Evolutionary conservation across 1,284 basidiomycete genomes (phyloP), one percentile per base, ranked within the genome.

Genomic region (Fomitopsis pinicola): DNA sequence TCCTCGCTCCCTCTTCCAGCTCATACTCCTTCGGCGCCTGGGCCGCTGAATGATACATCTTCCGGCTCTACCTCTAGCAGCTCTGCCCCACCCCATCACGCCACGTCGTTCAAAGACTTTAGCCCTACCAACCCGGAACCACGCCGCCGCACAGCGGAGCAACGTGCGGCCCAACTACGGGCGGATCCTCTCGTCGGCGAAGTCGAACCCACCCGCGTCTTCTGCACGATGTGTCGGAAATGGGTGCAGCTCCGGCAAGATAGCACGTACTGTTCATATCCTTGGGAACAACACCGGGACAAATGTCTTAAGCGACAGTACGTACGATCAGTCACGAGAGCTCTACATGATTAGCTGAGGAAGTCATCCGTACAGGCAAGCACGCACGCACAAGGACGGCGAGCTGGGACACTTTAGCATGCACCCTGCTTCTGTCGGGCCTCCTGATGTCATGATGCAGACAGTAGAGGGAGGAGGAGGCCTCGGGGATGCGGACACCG

Each of bases 201-300:
- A 60, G 88, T 92, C 44, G 88, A 91, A 68, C 83, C 88, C 0
- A 89, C 88, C 68, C 78, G 87, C 28, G 88, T 91, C 1, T 89
- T 90, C 68, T 91, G 89, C 68, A 78, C 79, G 5, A 72, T 90
- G 1, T 91, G 89, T 69, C 78, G 82, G 66, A 91, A 91, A 72
- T 91, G 89, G 89, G 88, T 91, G 0, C 88, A 89, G 70, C 77
- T 91, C 33, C 73, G 89, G 54, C 88, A 90, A 70, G 88, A 91
- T 66, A 82, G 80, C 62, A 84, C 83, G 52, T 91, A 85, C 70
- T 91, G 89, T 64, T 86, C 88, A 55, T 89, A 90, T 71, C 88
- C 89, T 28, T 91, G 89, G 88, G 69, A 84, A 59, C 87, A 89
- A 72, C 88, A 91, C 70, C 80, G 86, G n/a, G 81, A 78, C 45